Base-by-base conservation (phyloP, 139 green algal species). In the Chlamydomonas eustigma region DNA sequence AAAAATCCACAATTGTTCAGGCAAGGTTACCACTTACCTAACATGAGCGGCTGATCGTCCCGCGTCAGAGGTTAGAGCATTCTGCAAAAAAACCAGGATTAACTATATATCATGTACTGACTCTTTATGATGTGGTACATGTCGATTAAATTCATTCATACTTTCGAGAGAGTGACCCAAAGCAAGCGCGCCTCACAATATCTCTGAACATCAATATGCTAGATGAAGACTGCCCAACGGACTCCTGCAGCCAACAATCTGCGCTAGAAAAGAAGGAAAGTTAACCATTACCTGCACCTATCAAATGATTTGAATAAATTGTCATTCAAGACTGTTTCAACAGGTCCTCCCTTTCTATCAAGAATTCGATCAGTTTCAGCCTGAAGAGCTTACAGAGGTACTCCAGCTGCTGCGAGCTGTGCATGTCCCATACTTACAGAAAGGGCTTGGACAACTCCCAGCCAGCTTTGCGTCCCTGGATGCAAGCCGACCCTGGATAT, bases 401-500 rank as follows among this genome's bases (percentile, higher is more conserved):
- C 73, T 94, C 4, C 37, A 69, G n/a, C 76, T 95, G 69, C 66
- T 85, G 12, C 85, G 87, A 6, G 37, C 81, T 0, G 50, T 22
- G 8, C 90, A 94, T 51, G 73, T 85, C 1, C 25, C 70, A 1
- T 97, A 94, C 76, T 74, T 96, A 0, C 71, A 85, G 1, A 64
- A 38, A 2, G 90, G 90, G 32, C 71, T 95, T 3, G 78, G 88
- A 1, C 58, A 78, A 64, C 86, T 93, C 2, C 51, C 35, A 5
- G 63, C 75, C 38, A 82, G 79, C 24, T 97, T 93, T 52, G 80
- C 87, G 0, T 78, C 78, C 1, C 81, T 98, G 35, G 94, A 97
- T 69, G 89, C 91, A 3, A 93, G 88, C 66, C 84, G 91, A 22
- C 86, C 93, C 0, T 98, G 95, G 95, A 90, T 99, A 8, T 84